Base-by-base conservation (phyloP, 192 early-diverging fungal species). In the Coemansia sp. region DNA sequence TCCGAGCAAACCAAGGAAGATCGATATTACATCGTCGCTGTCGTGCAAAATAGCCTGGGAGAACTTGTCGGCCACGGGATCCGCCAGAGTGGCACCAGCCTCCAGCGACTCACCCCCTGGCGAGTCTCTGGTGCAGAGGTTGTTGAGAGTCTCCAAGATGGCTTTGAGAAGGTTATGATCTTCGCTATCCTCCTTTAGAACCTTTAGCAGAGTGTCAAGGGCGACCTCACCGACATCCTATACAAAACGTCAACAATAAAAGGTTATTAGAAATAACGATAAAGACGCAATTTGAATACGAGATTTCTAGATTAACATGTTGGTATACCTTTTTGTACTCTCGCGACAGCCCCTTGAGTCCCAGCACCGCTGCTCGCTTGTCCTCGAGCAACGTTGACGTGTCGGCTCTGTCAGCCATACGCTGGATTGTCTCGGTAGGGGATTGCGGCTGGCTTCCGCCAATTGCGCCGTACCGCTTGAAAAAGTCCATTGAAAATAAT, bases 351-450 rank as follows among this genome's bases (percentile, higher is more conserved):
- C 93, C 93, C 66, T 94, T 95, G 59, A 99, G 79, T 7, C 91
- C 88, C 21, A 92, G 86, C 13, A 96, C 92, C 2, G 92, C 93
- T 6, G 94, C 92, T 34, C 95, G 75, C 53, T 93, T 79, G 85
- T 99, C 97, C 70, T 99, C 97, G 31, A 94, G 74, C 24, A 97
- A 84, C 9, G 93, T 95, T 16, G 93, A 88, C 56, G 94, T 87
- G 59, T 85, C 87, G 34, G 92, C 89, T 53, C 94, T 85, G 70
- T 96, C 95, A 37, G 88, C 89, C 63, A 97, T 84, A 68, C 87
- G 90, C 65, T 91, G 89, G 67, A 98, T 88, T 33, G 94, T 94
- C 62, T 94, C 93, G 29, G 75, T 54, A 42, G 80, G 46, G 24
- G 80, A 77, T 72, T 83, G 80, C 54, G 77, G 80, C 51, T 83